Base-by-base conservation (phyloP, 257 asterid genomes). In the Solanum virginianum region DNA sequence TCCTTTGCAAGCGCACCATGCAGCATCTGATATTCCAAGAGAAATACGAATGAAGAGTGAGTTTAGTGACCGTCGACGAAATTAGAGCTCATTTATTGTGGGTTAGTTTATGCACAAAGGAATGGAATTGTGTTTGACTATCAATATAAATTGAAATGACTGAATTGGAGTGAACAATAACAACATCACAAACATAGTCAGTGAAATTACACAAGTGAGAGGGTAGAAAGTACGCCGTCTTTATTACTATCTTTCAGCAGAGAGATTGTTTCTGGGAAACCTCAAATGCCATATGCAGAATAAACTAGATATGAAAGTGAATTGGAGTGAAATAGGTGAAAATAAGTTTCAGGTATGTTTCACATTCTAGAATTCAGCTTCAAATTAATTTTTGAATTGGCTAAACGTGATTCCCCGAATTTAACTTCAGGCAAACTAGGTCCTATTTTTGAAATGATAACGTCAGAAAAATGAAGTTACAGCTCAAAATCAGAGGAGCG, bases 1-100 rank as follows among this genome's bases (percentile, higher is more conserved):
- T 11, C 98, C 98, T 17, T 92, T 95, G 94, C 99, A 95, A 22
- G 94, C 85, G 87, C 98, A 95, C 97, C 97, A 95, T 16, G 93
- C 88, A 55, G 92, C 98, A 85, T 94, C 99, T 92, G 68, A 85
- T 10, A 24, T 54, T 11, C 66, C 83, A 47, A 55, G 7, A 66
- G 47, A 66, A 29, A 66, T 14, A 66, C n/a, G 12, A 29, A 66
- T 1, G 16, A 65, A 65, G 8, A 13, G n/a, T 29, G 16, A 14
- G 12, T 66, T 16, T 29, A 65, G n/a, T 14, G 45, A 29, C 6
- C 47, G 32, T 66, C 13, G 5, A 4, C 36, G 49, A 68, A 32
- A 32, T 8, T 68, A 68, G 66, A 59, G 29, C 66, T 20, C 66
- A 59, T 59, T 20, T 59, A 59, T 1, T 59, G 3, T 59, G 22